Percentiles rank a stretch among this genome's conserved stretches.
Evolutionary conservation across 2,329 filamentous ascomycete genomes (phyloP).

Genomic region (Colletotrichum kahawae): DNA sequence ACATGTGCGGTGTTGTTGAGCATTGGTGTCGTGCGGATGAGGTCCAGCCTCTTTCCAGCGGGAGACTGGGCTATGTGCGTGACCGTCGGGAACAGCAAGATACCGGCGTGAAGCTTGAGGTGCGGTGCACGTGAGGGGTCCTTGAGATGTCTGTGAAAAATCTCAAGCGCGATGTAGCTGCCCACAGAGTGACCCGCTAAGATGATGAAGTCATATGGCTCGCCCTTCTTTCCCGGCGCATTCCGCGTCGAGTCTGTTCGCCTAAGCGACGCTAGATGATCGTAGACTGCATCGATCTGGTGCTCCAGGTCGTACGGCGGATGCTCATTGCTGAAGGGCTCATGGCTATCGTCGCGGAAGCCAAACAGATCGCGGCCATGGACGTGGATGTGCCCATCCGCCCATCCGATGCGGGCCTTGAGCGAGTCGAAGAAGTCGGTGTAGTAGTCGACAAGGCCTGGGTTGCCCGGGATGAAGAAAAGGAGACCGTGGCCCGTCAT

Average conservation of each 20-base stretch:
- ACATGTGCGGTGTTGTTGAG: constrained; percentile 46
- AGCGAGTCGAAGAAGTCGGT: constrained; percentile 62
- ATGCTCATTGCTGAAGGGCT: constrained; percentile 44
- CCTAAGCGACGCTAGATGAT: constrained; percentile 36
- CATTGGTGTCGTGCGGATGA: constrained; percentile 46
- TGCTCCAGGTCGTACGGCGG: constrained; percentile 57
- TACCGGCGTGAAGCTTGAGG: constrained; percentile 53
- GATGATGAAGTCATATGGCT: constrained; percentile 62
- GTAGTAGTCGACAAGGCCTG: constrained; percentile 78
- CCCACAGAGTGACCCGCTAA: constrained; percentile 79
- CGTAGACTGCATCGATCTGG: constrained; percentile 53
- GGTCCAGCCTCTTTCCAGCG: constrained; percentile 58
- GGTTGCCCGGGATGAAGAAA: constrained; percentile 79
- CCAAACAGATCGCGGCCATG: constrained; percentile 64
- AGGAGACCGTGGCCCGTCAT: constrained; percentile 52
- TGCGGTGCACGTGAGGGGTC: constrained; percentile 35
- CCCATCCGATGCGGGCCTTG: constrained; percentile 28
- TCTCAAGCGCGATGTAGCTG: constrained; percentile 72
- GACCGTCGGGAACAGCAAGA: constrained; percentile 77
- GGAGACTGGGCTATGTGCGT: constrained; percentile 71
- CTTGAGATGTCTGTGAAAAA: constrained; percentile 62
- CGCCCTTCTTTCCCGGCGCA: constrained; percentile 31
- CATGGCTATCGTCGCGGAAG: constrained; percentile 59
- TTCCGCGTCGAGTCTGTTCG: constrained; percentile 30
- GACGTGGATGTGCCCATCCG: constrained; percentile 52